phyloP scores from a whole-genome alignment of 1,284 basidiomycete genomes.

The Melampsora larici-populina region DNA sequence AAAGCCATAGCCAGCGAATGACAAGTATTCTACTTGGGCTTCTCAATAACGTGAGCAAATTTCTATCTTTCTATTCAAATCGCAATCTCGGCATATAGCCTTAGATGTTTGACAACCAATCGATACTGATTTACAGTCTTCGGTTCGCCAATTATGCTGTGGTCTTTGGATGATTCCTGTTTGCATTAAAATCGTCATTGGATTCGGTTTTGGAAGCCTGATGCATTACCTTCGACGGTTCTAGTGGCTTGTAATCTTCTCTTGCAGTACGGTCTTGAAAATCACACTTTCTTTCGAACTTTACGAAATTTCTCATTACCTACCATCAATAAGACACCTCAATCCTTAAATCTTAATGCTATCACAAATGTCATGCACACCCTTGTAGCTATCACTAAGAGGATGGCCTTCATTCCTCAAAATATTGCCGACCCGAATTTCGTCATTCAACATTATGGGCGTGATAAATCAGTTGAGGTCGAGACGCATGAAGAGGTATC shows the following conservation, averaged over 20 bases:
- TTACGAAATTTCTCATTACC: slow-evolving; percentile 1
- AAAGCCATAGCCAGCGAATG: too few relatives aligned
- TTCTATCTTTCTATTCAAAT: too few relatives aligned
- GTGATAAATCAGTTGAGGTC: background rate
- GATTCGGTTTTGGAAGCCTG: slow-evolving; percentile 5
- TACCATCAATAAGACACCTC: slow-evolving; percentile 18
- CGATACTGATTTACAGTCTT: too few relatives aligned
- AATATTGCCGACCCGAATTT: slow-evolving; percentile 9
- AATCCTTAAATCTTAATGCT: slow-evolving; percentile 6
- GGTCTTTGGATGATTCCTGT: background rate
- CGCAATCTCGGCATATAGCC: too few relatives aligned
- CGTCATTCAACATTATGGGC: background rate
- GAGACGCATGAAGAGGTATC: background rate
- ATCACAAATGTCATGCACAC: background rate
- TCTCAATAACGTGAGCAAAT: too few relatives aligned
- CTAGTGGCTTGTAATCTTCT: slow-evolving; percentile 22
- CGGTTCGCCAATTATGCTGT: too few relatives aligned
- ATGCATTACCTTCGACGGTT: slow-evolving; percentile 1
- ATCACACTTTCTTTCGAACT: slow-evolving; percentile 27
- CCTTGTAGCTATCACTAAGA: background rate
- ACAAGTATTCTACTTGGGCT: too few relatives aligned
- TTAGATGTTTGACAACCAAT: too few relatives aligned
- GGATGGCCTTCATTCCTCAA: slow-evolving; percentile 22
- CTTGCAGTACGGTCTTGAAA: slow-evolving; percentile 25
- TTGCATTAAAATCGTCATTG: background rate